phyloP scores from a whole-genome alignment of 352 stramenopile genomes.

The Phytophthora ramorum region DNA sequence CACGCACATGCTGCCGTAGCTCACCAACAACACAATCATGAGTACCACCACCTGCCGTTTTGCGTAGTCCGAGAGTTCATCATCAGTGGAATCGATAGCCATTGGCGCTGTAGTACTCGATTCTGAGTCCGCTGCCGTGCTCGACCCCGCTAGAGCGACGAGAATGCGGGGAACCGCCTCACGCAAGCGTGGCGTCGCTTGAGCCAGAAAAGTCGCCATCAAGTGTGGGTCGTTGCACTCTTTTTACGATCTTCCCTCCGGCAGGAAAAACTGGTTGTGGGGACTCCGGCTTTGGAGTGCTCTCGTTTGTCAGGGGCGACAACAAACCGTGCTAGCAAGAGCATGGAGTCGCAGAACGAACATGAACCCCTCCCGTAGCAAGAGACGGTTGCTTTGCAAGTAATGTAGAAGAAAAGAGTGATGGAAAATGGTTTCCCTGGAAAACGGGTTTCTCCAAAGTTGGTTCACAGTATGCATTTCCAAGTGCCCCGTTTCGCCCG shows the following conservation, averaged over 20 bases:
- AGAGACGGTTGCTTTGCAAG: conserved; percentile 20
- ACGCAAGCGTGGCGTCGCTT: conserved; percentile 27
- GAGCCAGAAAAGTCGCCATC: conserved; percentile 22
- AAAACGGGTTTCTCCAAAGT: background rate
- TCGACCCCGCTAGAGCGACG: conserved; percentile 2
- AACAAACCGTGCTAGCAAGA: background rate
- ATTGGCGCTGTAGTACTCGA: background rate
- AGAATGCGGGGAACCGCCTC: conserved; percentile 28
- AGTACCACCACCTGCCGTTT: conserved; percentile 38
- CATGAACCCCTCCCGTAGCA: background rate
- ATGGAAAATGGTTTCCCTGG: conserved; percentile 6
- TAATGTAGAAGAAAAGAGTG: conserved; percentile 18
- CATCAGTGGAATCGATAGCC: background rate
- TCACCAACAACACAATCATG: conserved; percentile 45
- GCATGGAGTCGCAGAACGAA: background rate
- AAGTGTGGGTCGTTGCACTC: background rate
- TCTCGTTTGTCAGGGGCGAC: background rate
- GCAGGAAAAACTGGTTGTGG: conserved; percentile 34
- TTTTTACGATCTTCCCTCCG: conserved; percentile 1
- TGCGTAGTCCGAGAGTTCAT: conserved; percentile 24
- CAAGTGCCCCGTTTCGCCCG: background rate
- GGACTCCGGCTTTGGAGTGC: background rate
- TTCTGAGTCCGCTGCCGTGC: background rate
- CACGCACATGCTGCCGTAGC: conserved; percentile 45
- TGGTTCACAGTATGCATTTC: background rate